A percentile compares a stretch with the other conserved stretches of the same genome.
Evolutionary conservation across 2,329 filamentous ascomycete species (phyloP).

Genomic region (Aspergillus luchuensis): DNA sequence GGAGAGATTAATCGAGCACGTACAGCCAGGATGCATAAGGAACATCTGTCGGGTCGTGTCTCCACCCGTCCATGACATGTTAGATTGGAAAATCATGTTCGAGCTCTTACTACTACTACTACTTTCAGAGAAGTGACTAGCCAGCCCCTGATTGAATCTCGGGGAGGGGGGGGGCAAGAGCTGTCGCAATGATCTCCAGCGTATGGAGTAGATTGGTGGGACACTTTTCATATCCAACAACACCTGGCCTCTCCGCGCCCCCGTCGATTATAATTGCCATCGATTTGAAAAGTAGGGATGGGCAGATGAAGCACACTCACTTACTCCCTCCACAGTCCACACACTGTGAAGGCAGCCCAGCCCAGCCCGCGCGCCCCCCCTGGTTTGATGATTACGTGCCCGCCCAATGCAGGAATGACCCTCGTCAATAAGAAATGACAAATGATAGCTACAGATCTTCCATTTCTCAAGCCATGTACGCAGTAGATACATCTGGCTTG

Average conservation of each 20-base stretch:
- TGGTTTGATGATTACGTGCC: background rate
- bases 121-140: too few species aligned
- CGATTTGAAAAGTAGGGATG: background rate
- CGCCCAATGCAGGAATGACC: background rate
- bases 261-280: background rate
- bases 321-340: too few species aligned
- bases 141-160: background rate
- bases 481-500: background rate
- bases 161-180: background rate
- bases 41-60: background rate
- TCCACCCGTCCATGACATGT: constrained; percentile 1
- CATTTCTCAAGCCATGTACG: background rate
- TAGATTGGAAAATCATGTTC: background rate
- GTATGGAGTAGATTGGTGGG: background rate
- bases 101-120: background rate
- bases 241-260: background rate
- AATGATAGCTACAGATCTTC: background rate
- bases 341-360: too few species aligned
- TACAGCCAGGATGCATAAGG: constrained; percentile 2
- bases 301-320: background rate
- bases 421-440: background rate
- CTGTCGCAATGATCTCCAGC: background rate
- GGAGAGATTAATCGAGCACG: constrained; percentile 1
- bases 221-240: background rate
- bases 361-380: background rate